Conservation (phyloP, 129 eudicot species). For the Sambucus nigra region DNA sequence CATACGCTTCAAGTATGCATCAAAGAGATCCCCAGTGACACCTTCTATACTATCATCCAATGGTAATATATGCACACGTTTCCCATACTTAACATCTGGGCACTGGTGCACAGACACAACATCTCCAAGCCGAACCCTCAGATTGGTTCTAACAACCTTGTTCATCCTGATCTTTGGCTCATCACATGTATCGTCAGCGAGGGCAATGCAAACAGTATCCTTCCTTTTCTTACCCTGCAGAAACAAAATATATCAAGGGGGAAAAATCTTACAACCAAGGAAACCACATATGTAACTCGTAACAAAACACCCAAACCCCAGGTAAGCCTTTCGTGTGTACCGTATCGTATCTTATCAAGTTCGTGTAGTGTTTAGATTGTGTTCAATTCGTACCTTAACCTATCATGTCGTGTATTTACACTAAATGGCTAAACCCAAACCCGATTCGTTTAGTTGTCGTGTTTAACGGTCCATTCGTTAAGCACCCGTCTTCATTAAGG, state of each 20-base stretch:
- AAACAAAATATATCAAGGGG: conserved; percentile 4
- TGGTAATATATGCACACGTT: conserved; percentile 67
- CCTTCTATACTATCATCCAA: conserved; percentile 80
- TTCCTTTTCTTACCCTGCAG: conserved; percentile 69
- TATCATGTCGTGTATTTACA: no score
- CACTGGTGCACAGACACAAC: conserved; percentile 84
- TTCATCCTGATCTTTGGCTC: conserved; percentile 72
- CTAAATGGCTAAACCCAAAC: no score
- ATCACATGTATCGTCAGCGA: conserved; percentile 67
- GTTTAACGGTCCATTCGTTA: no score
- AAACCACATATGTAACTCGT: no score
- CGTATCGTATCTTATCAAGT: no score
- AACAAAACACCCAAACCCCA: no score
- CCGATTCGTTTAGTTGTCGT: no score
- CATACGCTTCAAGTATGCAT: conserved; percentile 69
- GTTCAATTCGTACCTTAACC: no score
- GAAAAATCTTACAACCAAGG: no score
- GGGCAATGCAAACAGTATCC: conserved; percentile 65
- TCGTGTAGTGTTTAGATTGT: no score
- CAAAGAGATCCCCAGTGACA: conserved; percentile 72
- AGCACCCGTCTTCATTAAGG: no score
- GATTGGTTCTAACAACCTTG: conserved; percentile 59
- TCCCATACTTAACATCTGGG: conserved; percentile 76
- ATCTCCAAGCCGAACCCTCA: conserved; percentile 72
- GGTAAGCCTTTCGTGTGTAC: no score